These are phyloP conservation scores for Penicillium manginii DNA, from an alignment of 495 filamentous ascomycete genomes.

Conservation along the genomic window DNA sequence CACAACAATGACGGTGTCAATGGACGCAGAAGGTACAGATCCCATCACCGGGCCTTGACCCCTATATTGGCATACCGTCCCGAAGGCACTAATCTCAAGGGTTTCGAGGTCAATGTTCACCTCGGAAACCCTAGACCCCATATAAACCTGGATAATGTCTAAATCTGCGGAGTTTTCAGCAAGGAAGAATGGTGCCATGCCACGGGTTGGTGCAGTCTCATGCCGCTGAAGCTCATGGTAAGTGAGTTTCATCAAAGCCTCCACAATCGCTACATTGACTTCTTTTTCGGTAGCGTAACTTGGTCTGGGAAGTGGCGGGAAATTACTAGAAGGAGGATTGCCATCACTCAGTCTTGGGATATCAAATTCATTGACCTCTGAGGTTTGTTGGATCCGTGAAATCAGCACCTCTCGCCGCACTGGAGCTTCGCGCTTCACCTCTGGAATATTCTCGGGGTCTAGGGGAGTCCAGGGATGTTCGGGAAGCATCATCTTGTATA, in stretches of 20 bases:
- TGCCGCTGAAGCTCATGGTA: constrained; percentile 35
- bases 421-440: neutral
- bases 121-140: constrained; percentile 15
- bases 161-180: constrained; percentile 23
- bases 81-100: constrained; percentile 15
- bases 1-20: constrained; percentile 39
- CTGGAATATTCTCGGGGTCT: neutral
- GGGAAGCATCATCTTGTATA: neutral
- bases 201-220: constrained; percentile 24
- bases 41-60: constrained; percentile 38
- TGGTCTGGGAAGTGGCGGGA: neutral
- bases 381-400: no score
- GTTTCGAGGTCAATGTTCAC: constrained; percentile 20
- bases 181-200: constrained; percentile 10
- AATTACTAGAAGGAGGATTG: neutral
- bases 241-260: constrained; percentile 29
- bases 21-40: constrained; percentile 23
- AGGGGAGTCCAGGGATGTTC: neutral
- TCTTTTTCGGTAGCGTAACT: neutral
- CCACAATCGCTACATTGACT: constrained; percentile 31
- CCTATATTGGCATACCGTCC: constrained; percentile 18
- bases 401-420: no score
- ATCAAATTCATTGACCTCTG: neutral
- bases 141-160: constrained; percentile 18
- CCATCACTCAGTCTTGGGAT: neutral